Evolutionary conservation across 2,329 filamentous ascomycete species (phyloP), one percentile per base, ranked within the genome.

Genomic region (Mycogone perniciosa): DNA sequence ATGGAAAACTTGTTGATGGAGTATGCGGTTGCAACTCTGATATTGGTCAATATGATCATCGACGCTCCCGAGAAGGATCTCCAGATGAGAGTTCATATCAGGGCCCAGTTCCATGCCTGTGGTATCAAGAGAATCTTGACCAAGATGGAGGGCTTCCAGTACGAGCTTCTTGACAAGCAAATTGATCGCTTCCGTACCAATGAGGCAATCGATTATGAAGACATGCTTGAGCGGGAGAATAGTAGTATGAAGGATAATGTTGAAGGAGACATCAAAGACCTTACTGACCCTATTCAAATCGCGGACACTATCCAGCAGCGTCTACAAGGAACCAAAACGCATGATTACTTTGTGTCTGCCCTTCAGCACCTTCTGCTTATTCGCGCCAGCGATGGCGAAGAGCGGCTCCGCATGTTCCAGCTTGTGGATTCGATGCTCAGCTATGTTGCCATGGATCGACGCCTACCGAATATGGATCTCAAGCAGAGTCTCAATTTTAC

Each of bases 1-100:
- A 96, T 97, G 85, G 93, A 99, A 78, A 97, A 97, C 69, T 76
- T 96, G 62, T 79, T 99, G 48, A 97, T 99, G 93, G 93, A 99
- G 77, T 99, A 99, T 65, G 92, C 91, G 37, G 89, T 97, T 44
- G 89, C 92, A 33, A 95, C 91, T 2, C 80, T 99, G 63, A 90
- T 97, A 65, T 78, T 99, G 63, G 83, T 97, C 76, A 99, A 97
- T 72, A 95, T 95, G 86, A 81, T 97, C 60, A 84, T 99, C 55
- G 93, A 97, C 69, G 89, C 90, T 3, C 87, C 91, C 0, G 88
- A 95, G 64, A 81, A 82, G 60, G 93, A 99, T 64, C 74, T 99
- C 58, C 89, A 96, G 70, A 75, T 97, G 57, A 84, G 93, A 65
- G 88, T 95, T 66, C 93, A 97, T 70, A 91, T 97, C 63, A 82